Percentiles rank a stretch among this genome's conserved stretches.
Evolutionary conservation across 2,329 filamentous ascomycete genomes (phyloP).

Genomic region (Acrodontium crateriforme): DNA sequence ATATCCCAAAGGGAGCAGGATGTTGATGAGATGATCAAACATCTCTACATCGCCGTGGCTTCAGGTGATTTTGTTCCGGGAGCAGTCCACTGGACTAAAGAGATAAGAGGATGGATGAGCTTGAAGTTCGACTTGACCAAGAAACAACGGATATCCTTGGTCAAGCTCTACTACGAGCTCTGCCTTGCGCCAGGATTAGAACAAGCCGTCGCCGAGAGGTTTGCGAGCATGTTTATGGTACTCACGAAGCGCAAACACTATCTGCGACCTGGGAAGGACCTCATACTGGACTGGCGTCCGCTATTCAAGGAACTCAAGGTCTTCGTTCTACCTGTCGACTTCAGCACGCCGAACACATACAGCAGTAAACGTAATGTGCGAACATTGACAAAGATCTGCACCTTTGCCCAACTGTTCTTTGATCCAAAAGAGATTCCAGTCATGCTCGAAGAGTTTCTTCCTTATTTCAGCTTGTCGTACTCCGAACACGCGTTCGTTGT

Average conservation of each 20-base stretch:
- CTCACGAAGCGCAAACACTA: slow-evolving; percentile 98
- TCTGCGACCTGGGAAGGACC: slow-evolving; percentile 74
- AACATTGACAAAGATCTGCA: slow-evolving; percentile 75
- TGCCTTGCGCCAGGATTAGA: slow-evolving; percentile 82
- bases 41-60: slow-evolving; percentile 82
- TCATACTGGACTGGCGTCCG: slow-evolving; percentile 85
- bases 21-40: slow-evolving; percentile 75
- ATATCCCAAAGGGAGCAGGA: slow-evolving; percentile 64
- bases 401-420: slow-evolving; percentile 84
- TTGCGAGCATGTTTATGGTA: slow-evolving; percentile 91
- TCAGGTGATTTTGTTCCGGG: slow-evolving; percentile 90
- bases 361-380: slow-evolving; percentile 49
- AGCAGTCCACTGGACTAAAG: slow-evolving; percentile 90
- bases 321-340: slow-evolving; percentile 76
- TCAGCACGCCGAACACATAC: slow-evolving; percentile 45
- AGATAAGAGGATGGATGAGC: slow-evolving; percentile 86
- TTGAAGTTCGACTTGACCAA: slow-evolving; percentile 95
- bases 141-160: slow-evolving; percentile 67
- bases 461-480: slow-evolving; percentile 80
- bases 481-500: slow-evolving; percentile 86
- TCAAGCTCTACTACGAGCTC: slow-evolving; percentile 89
- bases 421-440: slow-evolving; percentile 72
- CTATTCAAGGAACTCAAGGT: slow-evolving; percentile 86
- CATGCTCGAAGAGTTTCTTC: slow-evolving; percentile 42
- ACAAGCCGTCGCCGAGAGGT: slow-evolving; percentile 66